Evolutionary conservation across 768 basidiomycete genomes (phyloP).

Genomic region (Podaxis sp.): DNA sequence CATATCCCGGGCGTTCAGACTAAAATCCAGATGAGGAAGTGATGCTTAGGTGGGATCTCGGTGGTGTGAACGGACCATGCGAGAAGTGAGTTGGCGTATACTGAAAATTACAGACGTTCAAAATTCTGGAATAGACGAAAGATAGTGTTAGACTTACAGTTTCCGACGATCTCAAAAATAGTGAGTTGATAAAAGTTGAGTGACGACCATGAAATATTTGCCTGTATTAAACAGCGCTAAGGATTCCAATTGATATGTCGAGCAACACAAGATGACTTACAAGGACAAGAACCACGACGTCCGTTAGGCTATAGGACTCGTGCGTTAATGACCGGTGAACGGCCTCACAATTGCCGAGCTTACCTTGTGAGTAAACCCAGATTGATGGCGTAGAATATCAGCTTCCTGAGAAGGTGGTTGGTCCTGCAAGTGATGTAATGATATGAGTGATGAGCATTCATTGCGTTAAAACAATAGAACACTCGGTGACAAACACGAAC

Average conservation of each 20-base stretch:
- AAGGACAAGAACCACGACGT: conserved; percentile 8
- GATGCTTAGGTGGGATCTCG: not conserved
- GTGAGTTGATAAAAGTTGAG: conserved; percentile 15
- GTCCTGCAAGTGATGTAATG: not conserved
- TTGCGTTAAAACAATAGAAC: not conserved
- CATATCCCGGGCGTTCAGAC: conserved; percentile 12
- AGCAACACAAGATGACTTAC: not conserved
- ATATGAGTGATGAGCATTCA: not conserved
- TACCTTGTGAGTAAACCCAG: conserved; percentile 11
- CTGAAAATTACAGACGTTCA: not conserved
- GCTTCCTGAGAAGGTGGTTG: conserved; percentile 1
- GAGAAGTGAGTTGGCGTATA: conserved; percentile 12
- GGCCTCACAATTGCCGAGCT: not conserved
- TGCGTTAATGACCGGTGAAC: not conserved
- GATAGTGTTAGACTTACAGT: not conserved
- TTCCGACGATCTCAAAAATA: conserved; percentile 11
- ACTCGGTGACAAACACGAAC: not conserved
- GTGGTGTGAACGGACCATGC: conserved; percentile 4
- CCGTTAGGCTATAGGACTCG: not conserved
- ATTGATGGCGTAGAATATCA: conserved; percentile 13
- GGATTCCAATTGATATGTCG: not conserved
- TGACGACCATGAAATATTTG: not conserved
- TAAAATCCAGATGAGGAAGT: not conserved
- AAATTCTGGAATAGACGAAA: not conserved
- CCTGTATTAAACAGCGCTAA: not conserved